Evolutionary conservation across 768 basidiomycete species (phyloP), one percentile per base, ranked within the genome.

Genomic region (Podaxis sp.): DNA sequence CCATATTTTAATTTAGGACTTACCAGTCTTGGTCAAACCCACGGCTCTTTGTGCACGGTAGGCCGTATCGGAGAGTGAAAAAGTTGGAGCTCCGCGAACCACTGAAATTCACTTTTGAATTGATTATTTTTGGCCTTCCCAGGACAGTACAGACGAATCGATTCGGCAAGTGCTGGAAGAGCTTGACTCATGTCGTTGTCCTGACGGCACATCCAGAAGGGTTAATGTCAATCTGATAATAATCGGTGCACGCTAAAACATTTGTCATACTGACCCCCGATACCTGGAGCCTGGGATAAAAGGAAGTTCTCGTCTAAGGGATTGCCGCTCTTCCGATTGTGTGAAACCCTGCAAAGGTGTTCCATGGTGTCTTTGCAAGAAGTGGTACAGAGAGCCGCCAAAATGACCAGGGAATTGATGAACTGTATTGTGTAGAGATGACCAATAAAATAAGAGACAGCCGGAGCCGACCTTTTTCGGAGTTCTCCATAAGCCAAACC

Each of bases 401-500:
- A 64, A 41, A 24, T 24, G 22, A 2, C 22, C 26, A 24, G 20
- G 13, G 24, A 10, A 28, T 13, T 8, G 49, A 24, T 20, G 28
- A 17, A 22, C 7, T 56, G 53, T 12, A 41, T 4, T 49, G 49
- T 24, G 11, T 28, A 20, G 5, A n/a, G 28, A 37, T 54, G 36
- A 55, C 54, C 38, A 36, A 55, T 50, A 50, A 50, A 55, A 54
- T 54, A n/a, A 33, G 52, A 48, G 41, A 55, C 48, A 58, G 56
- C 62, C 67, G 67, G 71, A 64, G 60, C 69, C 69, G 64, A 68
- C 52, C 53, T 58, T 65, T 71, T 75, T 74, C 75, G 76, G 75
- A 70, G 78, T 72, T 73, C 67, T 69, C 76, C 74, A 75, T 71
- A 28, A 46, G 7, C 69, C 71, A 76, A 78, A 80, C 77, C 76